Base-by-base conservation (phyloP, 1,284 basidiomycete species). In the Trichosporon faecale region DNA sequence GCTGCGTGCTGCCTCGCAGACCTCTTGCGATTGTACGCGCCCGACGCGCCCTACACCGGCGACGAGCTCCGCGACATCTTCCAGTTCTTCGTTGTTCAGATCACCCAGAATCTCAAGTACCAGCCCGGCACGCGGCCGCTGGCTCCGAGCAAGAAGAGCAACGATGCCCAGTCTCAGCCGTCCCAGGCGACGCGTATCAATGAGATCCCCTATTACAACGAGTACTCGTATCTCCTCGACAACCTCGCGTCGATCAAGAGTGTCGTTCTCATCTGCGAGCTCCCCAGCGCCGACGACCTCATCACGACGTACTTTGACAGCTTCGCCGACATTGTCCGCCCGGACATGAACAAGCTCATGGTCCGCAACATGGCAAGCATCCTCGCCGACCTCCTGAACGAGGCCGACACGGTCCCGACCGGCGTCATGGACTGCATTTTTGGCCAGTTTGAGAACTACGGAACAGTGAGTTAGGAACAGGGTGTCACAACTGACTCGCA, bases 1-100 rank as follows among this genome's bases (percentile, higher is more conserved):
- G 89, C 92, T 5, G 95, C 94, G 0, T 97, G 94, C 83, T 98
- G 95, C 84, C 87, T 99, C 21, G 94, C 95, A 1, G 95, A 99
- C 82, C 86, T 98, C 70, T 89, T 99, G 65, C 86, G 94, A 44
- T 87, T 99, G 63, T 98, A 95, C 82, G 97, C 97, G 0, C 97
- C 97, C 1, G 94, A 98, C 79, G 96, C 97, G 33, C 97, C 97
- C 11, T 99, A 96, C 81, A 95, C 91, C 3, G 89, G 90, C 65
- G 84, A 87, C 64, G 93, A 98, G 81, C 88, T 98, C 49, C 83
- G 85, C 73, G 93, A 96, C 82, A 95, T 98, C 79, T 98, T 98
- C 84, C 89, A 94, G 77, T 98, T 98, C 87, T 93, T 97, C 86
- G 89, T 94, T 79, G 86, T 89, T 27, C 95, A 96, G 81, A 89